A percentile compares a stretch with the other conserved stretches of the same genome.
Evolutionary conservation across 345 rosid species (phyloP).

Genomic region (Noccaea caerulescens): DNA sequence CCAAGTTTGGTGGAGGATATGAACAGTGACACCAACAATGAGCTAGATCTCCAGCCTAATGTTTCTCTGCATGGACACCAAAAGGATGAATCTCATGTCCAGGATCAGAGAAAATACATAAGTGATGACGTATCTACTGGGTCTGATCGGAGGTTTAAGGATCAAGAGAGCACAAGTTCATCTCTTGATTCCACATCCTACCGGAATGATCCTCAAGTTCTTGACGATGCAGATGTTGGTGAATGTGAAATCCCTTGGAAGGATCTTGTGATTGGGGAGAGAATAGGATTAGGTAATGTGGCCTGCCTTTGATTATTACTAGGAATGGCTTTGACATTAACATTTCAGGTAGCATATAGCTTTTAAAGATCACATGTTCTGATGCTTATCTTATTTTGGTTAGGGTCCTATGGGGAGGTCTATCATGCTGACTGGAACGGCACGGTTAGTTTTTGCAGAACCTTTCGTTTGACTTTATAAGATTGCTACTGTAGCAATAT

Average conservation of each 20-base stretch:
- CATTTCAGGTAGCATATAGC: constrained; percentile 15
- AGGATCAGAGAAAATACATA: constrained; percentile 55
- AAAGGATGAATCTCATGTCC: constrained; percentile 52
- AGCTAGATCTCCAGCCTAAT: constrained; percentile 48
- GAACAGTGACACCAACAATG: constrained; percentile 44
- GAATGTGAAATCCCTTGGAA: constrained; percentile 99
- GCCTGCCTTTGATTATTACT: constrained; percentile 13
- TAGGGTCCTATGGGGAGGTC: constrained; percentile 99
- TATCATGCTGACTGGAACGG: constrained; percentile 98
- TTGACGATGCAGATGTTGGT: constrained; percentile 92
- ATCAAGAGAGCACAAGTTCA: constrained; percentile 67
- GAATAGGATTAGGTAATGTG: constrained; percentile 95
- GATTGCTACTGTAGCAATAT: constrained; percentile 12
- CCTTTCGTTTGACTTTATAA: constrained; percentile 26
- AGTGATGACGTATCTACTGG: constrained; percentile 61
- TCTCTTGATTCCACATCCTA: constrained; percentile 57
- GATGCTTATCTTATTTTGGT: constrained; percentile 32
- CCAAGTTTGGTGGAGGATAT: constrained; percentile 48
- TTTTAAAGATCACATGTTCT: constrained; percentile 30
- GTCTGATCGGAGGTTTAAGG: constrained; percentile 58
- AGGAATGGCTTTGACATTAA: constrained; percentile 4
- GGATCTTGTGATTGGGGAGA: constrained; percentile 89
- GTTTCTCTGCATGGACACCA: constrained; percentile 45
- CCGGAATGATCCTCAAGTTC: constrained; percentile 63
- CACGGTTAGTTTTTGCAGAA: constrained; percentile 68